Base-by-base conservation (phyloP, 2,329 filamentous ascomycete species). In the Calonectria leucothoes region DNA sequence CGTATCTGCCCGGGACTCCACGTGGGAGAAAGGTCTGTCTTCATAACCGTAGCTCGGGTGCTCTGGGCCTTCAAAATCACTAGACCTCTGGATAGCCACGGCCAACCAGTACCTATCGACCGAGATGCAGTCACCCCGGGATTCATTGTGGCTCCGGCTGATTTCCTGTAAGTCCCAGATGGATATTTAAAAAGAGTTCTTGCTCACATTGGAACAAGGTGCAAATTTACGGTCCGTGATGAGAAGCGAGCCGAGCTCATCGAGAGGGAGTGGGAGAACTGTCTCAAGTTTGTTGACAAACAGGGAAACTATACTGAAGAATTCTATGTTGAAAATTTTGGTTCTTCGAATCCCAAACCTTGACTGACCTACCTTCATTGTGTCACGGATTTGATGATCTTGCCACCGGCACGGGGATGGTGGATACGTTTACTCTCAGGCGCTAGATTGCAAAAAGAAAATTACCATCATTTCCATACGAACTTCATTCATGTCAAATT, bases 1-100 rank as follows among this genome's bases (percentile, higher is more conserved):
- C 61, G 69, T 14, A 66, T 71, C 17, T 71, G 69, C 11, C 61
- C 69, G 20, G 69, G 69, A 0, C 14, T 55, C 2, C 59, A 66
- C 11, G 61, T 71, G 17, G 69, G 59, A 25, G 57, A 64, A 29
- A 45, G 61, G 10, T 59, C 48, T 4, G 27, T 71, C 14, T 71
- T 71, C n/a, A 33, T 71, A 14, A 48, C 37, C 5, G 51, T 71
- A 15, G 29, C 61, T 20, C 27, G 69, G 15, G 27, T 71, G 2
- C 39, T 71, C 0, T 71, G 69, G 69, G 35, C 61, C 8, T 71
- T 71, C n/a, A 42, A 59, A n/a, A 66, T 71, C 33, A 42, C 29
- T 4, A 33, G 25, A 5, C 49, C 37, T 10, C 23, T 48, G 17
- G 66, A 68, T 20, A 17, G 4, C 6, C 20, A 68, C 7, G 66